Percentiles rank a stretch among this genome's conserved stretches.
Conservation (phyloP, 2,329 filamentous ascomycete species). For the Thermoascus crustaceus region DNA sequence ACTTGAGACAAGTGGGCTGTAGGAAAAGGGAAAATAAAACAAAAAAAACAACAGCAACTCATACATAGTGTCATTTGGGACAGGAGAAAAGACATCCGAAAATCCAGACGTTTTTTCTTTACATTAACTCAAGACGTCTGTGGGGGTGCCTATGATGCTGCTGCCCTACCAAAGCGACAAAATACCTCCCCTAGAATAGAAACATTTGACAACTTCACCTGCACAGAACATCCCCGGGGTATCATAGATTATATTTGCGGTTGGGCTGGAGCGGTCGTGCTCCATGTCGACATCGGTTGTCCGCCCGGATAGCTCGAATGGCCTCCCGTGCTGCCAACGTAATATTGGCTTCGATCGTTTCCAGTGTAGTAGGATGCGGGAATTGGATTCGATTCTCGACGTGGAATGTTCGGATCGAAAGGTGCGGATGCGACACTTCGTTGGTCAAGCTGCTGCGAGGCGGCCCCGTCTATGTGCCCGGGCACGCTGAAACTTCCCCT, state of each 20-base stretch:
- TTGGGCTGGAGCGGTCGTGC: constrained; percentile 30
- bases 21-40: no score
- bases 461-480: constrained; percentile 22
- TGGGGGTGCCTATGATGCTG: no score
- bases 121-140: no score
- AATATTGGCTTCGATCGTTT: constrained; percentile 26
- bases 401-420: constrained; percentile 25
- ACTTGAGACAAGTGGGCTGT: no score
- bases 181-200: no score
- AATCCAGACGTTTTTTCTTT: no score
- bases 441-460: constrained; percentile 22
- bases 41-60: no score
- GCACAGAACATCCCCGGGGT: background rate
- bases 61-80: no score
- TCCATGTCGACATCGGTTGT: constrained; percentile 28
- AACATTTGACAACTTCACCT: background rate
- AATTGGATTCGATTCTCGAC: constrained; percentile 29
- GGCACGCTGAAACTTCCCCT: constrained; percentile 31
- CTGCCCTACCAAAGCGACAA: no score
- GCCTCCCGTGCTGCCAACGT: constrained; percentile 20
- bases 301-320: constrained; percentile 26
- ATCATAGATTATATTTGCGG: constrained; percentile 26
- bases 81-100: no score
- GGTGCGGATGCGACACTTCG: constrained; percentile 19
- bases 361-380: constrained; percentile 26